phyloP scores from a whole-genome alignment of 2,329 filamentous ascomycete species.

The Nothomitra cinnamomea region DNA sequence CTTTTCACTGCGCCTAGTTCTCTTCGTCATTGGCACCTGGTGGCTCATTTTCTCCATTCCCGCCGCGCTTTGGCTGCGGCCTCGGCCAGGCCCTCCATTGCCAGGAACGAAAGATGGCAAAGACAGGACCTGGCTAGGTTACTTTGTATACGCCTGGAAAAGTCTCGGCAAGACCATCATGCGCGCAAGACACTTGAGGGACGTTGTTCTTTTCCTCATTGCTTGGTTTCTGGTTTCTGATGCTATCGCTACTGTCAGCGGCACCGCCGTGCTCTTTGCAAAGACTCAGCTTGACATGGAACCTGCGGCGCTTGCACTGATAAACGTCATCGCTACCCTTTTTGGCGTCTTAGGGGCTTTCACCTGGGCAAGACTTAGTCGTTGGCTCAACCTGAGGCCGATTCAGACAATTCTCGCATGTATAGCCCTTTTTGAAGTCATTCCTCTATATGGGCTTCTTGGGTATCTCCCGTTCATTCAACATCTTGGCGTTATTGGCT shows the following conservation, averaged over 20 bases:
- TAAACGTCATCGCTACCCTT: slow-evolving; percentile 80
- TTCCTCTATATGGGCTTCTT: slow-evolving; percentile 78
- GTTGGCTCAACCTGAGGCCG: slow-evolving; percentile 49
- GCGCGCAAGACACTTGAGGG: slow-evolving; percentile 53
- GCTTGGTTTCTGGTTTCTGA: slow-evolving; percentile 94
- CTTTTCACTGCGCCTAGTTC: slow-evolving; percentile 69
- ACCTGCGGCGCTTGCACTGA: slow-evolving; percentile 71
- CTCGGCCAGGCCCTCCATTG: slow-evolving; percentile 74
- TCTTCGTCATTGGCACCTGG: slow-evolving; percentile 79
- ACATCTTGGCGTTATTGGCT: slow-evolving; percentile 56
- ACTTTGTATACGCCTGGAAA: slow-evolving; percentile 71
- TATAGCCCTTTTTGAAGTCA: slow-evolving; percentile 77
- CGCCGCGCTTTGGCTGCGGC: slow-evolving; percentile 69
- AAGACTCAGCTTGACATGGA: slow-evolving; percentile 88
- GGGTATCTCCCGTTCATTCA: slow-evolving; percentile 73
- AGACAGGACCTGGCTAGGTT: slow-evolving; percentile 42
- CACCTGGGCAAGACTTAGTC: slow-evolving; percentile 68
- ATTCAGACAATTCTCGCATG: slow-evolving; percentile 86
- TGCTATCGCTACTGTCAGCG: slow-evolving; percentile 83
- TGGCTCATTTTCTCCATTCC: slow-evolving; percentile 88
- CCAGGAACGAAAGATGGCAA: slow-evolving; percentile 20
- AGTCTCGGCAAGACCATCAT: slow-evolving; percentile 66
- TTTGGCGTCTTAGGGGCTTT: slow-evolving; percentile 79
- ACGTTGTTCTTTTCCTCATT: slow-evolving; percentile 62
- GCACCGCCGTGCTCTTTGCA: slow-evolving; percentile 86